phyloP scores from a whole-genome alignment of 306 rosid species.

The Vachellia pachyceras region DNA sequence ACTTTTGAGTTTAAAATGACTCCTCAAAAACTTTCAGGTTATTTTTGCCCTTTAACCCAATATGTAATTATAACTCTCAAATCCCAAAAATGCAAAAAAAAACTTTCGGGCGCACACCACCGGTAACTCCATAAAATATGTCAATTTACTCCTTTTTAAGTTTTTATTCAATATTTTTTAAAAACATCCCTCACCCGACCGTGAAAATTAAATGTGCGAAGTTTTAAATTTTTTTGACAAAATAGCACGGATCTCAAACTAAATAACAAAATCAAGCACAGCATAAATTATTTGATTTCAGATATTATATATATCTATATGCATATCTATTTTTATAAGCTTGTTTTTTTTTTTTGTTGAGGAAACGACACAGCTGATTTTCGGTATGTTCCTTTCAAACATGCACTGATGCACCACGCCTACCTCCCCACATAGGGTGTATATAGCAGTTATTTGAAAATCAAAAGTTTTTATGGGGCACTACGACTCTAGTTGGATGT shows the following conservation, averaged over 20 bases:
- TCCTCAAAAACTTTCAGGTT: too few species aligned
- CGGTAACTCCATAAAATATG: too few species aligned
- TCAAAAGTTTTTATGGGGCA: not conserved
- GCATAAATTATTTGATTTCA: not conserved
- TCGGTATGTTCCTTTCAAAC: not conserved
- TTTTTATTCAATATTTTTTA: not conserved
- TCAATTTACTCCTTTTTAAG: not conserved
- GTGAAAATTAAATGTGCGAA: not conserved
- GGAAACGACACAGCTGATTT: not conserved
- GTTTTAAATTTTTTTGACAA: too few species aligned
- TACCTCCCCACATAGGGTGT: too few species aligned
- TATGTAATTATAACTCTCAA: not conserved
- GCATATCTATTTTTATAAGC: not conserved
- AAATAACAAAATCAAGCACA: not conserved
- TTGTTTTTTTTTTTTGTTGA: not conserved
- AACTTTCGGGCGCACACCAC: too few species aligned
- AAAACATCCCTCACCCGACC: not conserved
- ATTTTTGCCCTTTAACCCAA: too few species aligned
- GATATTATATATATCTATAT: too few species aligned
- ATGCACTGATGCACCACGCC: too few species aligned
- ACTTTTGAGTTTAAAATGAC: too few species aligned
- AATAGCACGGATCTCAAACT: too few species aligned
- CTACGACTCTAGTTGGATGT: not conserved
- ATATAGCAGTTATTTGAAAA: too few species aligned
- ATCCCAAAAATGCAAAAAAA: not conserved